Base-by-base conservation (phyloP, 805 yeast species). In the Lachancea dasiensis region DNA sequence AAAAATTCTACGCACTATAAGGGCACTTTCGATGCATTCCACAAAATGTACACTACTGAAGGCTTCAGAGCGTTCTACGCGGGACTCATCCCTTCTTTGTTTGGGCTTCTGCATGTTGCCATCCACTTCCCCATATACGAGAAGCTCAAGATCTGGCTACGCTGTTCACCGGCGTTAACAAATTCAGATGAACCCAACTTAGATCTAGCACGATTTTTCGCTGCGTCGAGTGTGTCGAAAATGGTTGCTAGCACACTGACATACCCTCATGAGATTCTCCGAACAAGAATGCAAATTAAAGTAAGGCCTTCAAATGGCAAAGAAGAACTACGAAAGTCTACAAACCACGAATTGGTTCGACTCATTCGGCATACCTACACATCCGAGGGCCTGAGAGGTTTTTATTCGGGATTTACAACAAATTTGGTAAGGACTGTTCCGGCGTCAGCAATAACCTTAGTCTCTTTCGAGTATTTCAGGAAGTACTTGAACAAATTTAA, bases 61-160 rank as follows among this genome's bases (percentile, higher is more conserved):
- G 98, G 98, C 5, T 10, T 81, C 1, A 58, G 68, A 35, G 86
- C 86, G 11, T 85, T 90, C 50, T 92, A 92, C 61, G 75, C 90
- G 30, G 98, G 98, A 1, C 67, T 90, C 19, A 74, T 86, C 7
- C 96, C 97, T 1, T 89, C 97, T 0, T 68, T 90, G 41, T 75
- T 90, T 50, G 98, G 98, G 0, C 69, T 90, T 22, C 68, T 85
- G 27, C 97, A 90, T 59, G 97, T 90, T 30, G 97, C 97, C 1
- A 83, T 90, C 36, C 97, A 90, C 61, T 90, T 90, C 69, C 97
- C 97, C 21, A 76, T 87, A 7, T 90, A 90, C 59, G 98, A 90
- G 54, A 70, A 76, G 49, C 67, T 90, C 46, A 90, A 90, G 55
- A 56, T 58, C 15, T n/a, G 67, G 22, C 68, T 84, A 20, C 57